Evolutionary conservation across 2,329 filamentous ascomycete species (phyloP), one percentile per base, ranked within the genome.

Genomic region (Plenodomus biglobosus): DNA sequence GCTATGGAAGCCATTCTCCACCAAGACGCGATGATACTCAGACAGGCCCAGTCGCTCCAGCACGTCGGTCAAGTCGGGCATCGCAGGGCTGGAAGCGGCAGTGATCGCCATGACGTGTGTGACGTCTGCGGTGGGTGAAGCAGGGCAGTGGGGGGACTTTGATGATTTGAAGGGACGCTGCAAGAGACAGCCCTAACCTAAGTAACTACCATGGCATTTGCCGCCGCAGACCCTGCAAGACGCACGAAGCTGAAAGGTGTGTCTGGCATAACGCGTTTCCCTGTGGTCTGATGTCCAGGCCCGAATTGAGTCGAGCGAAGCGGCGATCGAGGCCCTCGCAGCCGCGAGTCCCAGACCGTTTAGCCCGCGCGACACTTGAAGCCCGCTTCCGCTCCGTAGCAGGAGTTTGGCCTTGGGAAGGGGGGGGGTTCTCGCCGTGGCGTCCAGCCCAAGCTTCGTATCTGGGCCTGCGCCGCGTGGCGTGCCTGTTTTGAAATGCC

Each of bases 1-100:
- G 37, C 38, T 64, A 43, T 63, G 57, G 41, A 73, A 74, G 13
- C 72, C 71, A 50, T 74, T 72, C 2, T 68, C 60, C 11, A 50
- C 32, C 1, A 74, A 61, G 5, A 53, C 45, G 2, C 58, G 50
- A n/a, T 58, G 41, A 44, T 73, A 73, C 5, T 59, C 45, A 3
- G 48, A 47, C 42, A 73, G 52, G 8, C 67, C 61, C 32, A 72
- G 56, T 11, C 68, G 67, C 13, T 57, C 57, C 8, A 73, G 58
- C n/a, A 69, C 58, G 4, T 64, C 56, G 15, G 44, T 42, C 45
- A 73, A 56, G 19, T 58, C 56, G 15, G 63, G 53, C 46, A 58
- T 55, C 15, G 58, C 36, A 24, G 50, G 19, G 35, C 53, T 54
- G 16, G 52, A 56, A 56, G 54, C 38, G 53, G 56, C 47, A 52